Percentiles rank a stretch among this genome's conserved stretches.
phyloP scores from a whole-genome alignment of 2,329 filamentous ascomycete species.

The Teratosphaeria epicoccoides region DNA sequence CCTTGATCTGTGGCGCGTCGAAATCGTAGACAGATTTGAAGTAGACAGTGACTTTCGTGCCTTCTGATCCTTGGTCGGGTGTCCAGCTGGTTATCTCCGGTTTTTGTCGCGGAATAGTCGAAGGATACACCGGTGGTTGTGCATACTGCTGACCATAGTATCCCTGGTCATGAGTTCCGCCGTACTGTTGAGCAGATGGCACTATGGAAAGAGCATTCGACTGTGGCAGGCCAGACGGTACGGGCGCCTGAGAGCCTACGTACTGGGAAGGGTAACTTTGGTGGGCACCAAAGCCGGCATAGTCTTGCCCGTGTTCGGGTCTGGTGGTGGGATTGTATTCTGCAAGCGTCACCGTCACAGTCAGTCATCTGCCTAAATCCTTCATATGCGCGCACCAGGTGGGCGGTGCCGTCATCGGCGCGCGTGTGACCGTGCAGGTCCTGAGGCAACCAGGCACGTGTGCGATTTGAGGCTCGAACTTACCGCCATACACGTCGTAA shows the following conservation, averaged over 20 bases:
- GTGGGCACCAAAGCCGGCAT: constrained; percentile 37
- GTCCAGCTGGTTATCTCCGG: constrained; percentile 59
- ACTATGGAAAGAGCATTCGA: constrained; percentile 36
- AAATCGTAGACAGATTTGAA: constrained; percentile 68
- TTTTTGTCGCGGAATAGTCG: constrained; percentile 47
- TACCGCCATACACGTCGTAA: constrained; percentile 62
- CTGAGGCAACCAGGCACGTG: constrained; percentile 10
- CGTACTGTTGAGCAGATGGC: constrained; percentile 30
- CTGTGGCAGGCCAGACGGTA: constrained; percentile 37
- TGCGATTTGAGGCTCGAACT: constrained; percentile 31
- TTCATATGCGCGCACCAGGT: constrained; percentile 21
- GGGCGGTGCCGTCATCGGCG: constrained; percentile 4
- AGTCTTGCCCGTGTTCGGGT: constrained; percentile 46
- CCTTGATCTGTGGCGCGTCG: constrained; percentile 38
- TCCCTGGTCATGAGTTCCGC: constrained; percentile 38
- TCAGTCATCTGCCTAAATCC: constrained; percentile 33
- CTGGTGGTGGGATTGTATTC: constrained; percentile 47
- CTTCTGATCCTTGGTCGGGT: constrained; percentile 57
- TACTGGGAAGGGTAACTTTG: constrained; percentile 40
- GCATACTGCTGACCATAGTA: constrained; percentile 47
- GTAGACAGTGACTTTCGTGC: constrained; percentile 62
- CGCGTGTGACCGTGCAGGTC: background rate
- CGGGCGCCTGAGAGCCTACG: constrained; percentile 38
- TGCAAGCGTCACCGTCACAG: constrained; percentile 36
- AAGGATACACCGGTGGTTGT: constrained; percentile 56